Evolutionary conservation across 2,329 filamentous ascomycete species (phyloP).

Genomic region (Penicillium polonicum): DNA sequence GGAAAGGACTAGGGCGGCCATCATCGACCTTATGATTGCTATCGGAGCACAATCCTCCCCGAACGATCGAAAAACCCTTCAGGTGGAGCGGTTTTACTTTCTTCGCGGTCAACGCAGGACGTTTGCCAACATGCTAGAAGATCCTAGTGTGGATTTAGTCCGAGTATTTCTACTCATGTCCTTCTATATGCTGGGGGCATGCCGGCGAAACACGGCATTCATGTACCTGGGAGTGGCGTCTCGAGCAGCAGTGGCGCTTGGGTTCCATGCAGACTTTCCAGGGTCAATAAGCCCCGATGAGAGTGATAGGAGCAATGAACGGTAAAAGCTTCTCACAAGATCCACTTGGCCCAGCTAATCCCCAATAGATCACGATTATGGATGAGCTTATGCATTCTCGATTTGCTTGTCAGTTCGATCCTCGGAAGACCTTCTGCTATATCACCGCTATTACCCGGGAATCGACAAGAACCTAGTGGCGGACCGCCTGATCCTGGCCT

Average conservation of each 20-base stretch:
- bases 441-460: constrained; percentile 29
- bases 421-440: constrained; percentile 46
- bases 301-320: constrained; percentile 20
- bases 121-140: constrained; percentile 53
- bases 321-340: constrained; percentile 18
- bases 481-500: constrained; percentile 30
- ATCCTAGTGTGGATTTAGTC: constrained; percentile 55
- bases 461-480: constrained; percentile 15
- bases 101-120: constrained; percentile 50
- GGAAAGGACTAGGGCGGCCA: constrained; percentile 31
- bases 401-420: constrained; percentile 51
- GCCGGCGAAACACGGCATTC: constrained; percentile 60
- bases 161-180: constrained; percentile 56
- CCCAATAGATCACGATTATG: constrained; percentile 43
- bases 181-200: constrained; percentile 60
- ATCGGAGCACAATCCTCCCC: constrained; percentile 53
- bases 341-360: constrained; percentile 2
- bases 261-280: constrained; percentile 46
- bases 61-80: constrained; percentile 30
- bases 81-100: constrained; percentile 45
- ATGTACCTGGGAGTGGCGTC: constrained; percentile 63
- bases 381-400: constrained; percentile 50
- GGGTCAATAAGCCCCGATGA: constrained; percentile 16
- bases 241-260: constrained; percentile 57
- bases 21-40: constrained; percentile 49